These are phyloP conservation scores for Triticum timopheevii DNA, from an alignment of 176 grass and related monocot species.

Conservation along the genomic window DNA sequence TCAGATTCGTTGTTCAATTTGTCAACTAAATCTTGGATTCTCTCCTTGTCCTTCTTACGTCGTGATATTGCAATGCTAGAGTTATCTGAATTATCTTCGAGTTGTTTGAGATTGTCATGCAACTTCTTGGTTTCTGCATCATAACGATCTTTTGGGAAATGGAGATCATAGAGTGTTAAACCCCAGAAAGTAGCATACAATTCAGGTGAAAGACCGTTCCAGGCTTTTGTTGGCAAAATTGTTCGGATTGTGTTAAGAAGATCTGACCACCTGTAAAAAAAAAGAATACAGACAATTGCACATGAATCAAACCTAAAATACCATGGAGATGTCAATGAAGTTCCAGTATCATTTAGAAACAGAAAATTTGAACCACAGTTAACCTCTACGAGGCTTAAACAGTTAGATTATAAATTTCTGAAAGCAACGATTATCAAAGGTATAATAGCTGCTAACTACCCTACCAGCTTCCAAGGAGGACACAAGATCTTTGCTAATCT, in stretches of 20 bases:
- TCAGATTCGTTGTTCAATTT: slow-evolving; percentile 76
- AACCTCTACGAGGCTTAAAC: slow-evolving; percentile 1
- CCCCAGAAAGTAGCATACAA: slow-evolving; percentile 97
- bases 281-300: slow-evolving; percentile 23
- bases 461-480: slow-evolving; percentile 14
- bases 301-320: slow-evolving; percentile 8
- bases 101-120: slow-evolving; percentile 86
- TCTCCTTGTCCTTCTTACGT: slow-evolving; percentile 98
- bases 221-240: slow-evolving; percentile 84
- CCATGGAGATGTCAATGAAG: slow-evolving; percentile 21
- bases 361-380: not conserved
- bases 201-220: slow-evolving; percentile 92
- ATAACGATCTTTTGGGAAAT: slow-evolving; percentile 88
- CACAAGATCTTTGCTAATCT: not conserved
- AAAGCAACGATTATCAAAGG: not conserved
- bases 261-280: slow-evolving; percentile 74
- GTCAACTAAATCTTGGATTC: slow-evolving; percentile 94
- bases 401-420: not conserved
- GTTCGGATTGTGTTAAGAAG: slow-evolving; percentile 70
- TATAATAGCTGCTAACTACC: not conserved
- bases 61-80: slow-evolving; percentile 92
- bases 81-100: slow-evolving; percentile 96
- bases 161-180: slow-evolving; percentile 92
- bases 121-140: slow-evolving; percentile 91
- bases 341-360: not conserved